Evolutionary conservation across 169 alveolate species (phyloP), one percentile per base, ranked within the genome.

Genomic region (Cryptosporidium xiaoi): DNA sequence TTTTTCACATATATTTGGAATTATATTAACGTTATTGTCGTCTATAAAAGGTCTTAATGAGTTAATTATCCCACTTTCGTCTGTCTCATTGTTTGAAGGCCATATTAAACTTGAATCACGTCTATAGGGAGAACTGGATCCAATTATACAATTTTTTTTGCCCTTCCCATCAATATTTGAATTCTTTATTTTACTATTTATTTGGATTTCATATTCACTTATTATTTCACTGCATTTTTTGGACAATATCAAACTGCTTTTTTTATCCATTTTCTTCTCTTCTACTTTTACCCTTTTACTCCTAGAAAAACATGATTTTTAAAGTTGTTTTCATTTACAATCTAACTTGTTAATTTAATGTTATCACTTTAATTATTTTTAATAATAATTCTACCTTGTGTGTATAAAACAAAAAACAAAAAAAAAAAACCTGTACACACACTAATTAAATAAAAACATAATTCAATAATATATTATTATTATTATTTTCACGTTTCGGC

Each of bases 61-160:
- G 2, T 77, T 27, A 40, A 18, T 77, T 20, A 16, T 51, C 1
- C 33, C 40, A 18, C 29, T 18, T 34, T 34, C 44, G 18, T 34
- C 55, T n/a, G n/a, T 8, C 8, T 62, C 24, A 48, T 55, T 15
- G 5, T 53, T 31, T 10, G 58, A 31, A 56, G 64, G 36, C 87
- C 87, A 77, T 36, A 77, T 34, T 44, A 77, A 20, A 46, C 71
- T 77, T 46, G 71, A 56, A 6, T 77, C 87, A 55, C 64, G 53
- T 48, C 71, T 62, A 29, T 27, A 77, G 12, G 69, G 71, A 55
- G 67, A 51, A 24, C 44, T 64, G 5, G 83, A 69, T 33, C 33
- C 83, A 33, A 34, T 27, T 8, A 69, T 36, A 51, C 55, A 20
- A n/a, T 69, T 69, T 34, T 69, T 36, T 16, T 60, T 44, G 15